Percentiles rank a stretch among this genome's conserved stretches.
phyloP scores from a whole-genome alignment of 75 land plant genomes.

The Sequoiadendron giganteum region DNA sequence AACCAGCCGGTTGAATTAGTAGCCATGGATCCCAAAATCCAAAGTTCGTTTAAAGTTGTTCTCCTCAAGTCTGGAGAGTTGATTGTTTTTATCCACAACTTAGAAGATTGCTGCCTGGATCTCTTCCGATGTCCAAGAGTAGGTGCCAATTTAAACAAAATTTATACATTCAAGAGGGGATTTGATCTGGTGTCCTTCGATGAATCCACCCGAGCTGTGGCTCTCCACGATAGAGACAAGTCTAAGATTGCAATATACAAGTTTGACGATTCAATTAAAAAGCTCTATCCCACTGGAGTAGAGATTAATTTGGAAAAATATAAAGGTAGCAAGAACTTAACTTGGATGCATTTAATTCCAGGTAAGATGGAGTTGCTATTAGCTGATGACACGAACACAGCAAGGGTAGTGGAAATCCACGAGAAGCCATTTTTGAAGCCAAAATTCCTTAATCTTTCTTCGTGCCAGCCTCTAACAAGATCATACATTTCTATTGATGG shows the following conservation, averaged over 20 bases:
- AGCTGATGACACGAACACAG: conserved; percentile 18
- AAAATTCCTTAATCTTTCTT: conserved; percentile 10
- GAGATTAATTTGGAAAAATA: conserved; percentile 13
- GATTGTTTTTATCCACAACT: conserved; percentile 14
- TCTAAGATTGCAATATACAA: conserved; percentile 4
- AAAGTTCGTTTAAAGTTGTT: conserved; percentile 8
- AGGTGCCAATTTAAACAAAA: neutral
- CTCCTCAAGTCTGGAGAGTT: conserved; percentile 25
- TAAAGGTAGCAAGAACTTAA: conserved; percentile 12
- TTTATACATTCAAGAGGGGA: conserved; percentile 13
- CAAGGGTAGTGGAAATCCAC: conserved; percentile 25
- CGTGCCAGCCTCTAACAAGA: conserved; percentile 6
- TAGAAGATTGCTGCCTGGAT: neutral
- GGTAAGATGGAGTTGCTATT: conserved; percentile 30
- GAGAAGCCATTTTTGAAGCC: conserved; percentile 23
- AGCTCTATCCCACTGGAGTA: conserved; percentile 19
- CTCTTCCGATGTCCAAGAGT: conserved; percentile 17
- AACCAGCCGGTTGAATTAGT: neutral
- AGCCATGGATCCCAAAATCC: neutral
- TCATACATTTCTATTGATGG: conserved; percentile 30
- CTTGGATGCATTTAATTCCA: conserved; percentile 33
- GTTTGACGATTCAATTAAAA: conserved; percentile 22
- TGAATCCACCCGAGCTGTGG: conserved; percentile 19
- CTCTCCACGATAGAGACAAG: conserved; percentile 7
- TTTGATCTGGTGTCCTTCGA: conserved; percentile 27